Conservation (phyloP, 164 flowering plant species). For the Stephania yunnanensis region DNA sequence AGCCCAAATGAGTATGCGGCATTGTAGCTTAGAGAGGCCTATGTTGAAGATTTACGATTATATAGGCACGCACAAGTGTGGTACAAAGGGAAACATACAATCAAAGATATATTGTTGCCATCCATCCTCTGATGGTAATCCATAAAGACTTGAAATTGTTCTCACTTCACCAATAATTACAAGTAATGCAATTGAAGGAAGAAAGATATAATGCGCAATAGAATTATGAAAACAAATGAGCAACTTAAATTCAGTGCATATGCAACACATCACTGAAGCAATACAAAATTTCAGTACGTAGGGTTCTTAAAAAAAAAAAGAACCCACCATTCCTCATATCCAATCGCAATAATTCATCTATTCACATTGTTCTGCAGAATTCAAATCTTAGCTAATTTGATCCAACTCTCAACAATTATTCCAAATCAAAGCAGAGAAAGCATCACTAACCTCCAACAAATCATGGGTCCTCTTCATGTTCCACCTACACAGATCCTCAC, state of each 20-base stretch:
- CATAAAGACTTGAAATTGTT: neutral
- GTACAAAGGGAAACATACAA: neutral
- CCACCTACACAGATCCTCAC: slow-evolving; percentile 73
- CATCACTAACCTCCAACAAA: slow-evolving; percentile 56
- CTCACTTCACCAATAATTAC: neutral
- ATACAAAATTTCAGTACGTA: neutral
- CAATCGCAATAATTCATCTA: neutral
- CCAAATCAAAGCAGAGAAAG: neutral
- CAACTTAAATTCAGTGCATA: neutral
- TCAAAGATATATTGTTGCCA: neutral
- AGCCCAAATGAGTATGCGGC: neutral
- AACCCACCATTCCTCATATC: neutral
- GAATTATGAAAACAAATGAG: neutral
- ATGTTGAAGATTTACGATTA: neutral
- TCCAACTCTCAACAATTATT: neutral
- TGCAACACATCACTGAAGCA: neutral
- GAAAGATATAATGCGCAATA: neutral
- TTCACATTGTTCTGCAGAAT: neutral
- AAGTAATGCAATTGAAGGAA: neutral
- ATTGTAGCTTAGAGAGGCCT: neutral
- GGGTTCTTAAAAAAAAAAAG: neutral
- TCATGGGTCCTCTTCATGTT: slow-evolving; percentile 98
- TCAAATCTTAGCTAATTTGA: no score
- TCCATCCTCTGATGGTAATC: neutral
- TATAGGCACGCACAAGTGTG: neutral